These are phyloP conservation scores for Mycena chlorophos DNA, from an alignment of 768 basidiomycete species.

Conservation along the genomic window DNA sequence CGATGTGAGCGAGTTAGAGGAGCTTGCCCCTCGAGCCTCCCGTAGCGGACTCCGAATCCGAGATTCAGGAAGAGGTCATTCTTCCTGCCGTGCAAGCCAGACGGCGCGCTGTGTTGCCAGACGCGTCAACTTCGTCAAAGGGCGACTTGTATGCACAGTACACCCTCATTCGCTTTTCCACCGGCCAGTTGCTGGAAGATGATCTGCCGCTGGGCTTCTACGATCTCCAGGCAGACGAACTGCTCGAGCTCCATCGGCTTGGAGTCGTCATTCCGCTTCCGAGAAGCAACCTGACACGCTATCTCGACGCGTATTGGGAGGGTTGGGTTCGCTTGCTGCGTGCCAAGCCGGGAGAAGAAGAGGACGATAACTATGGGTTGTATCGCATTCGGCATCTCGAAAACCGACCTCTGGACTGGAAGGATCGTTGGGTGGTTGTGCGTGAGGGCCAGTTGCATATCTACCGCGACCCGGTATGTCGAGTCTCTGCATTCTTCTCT, in stretches of 20 bases:
- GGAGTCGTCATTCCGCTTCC: slow-evolving; percentile 45
- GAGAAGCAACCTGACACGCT: slow-evolving; percentile 33
- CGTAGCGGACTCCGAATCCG: slow-evolving; percentile 5
- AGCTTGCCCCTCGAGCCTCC: not conserved
- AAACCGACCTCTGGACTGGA: slow-evolving; percentile 28
- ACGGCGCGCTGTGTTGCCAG: slow-evolving; percentile 9
- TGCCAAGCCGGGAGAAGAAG: slow-evolving; percentile 36
- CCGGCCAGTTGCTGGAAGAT: slow-evolving; percentile 71
- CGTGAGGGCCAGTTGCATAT: slow-evolving; percentile 17
- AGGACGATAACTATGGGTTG: slow-evolving; percentile 17
- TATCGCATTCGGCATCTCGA: slow-evolving; percentile 31
- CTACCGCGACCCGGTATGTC: slow-evolving; percentile 15
- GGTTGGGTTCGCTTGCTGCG: slow-evolving; percentile 54
- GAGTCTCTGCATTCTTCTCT: not conserved
- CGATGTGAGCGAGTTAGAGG: slow-evolving; percentile 10
- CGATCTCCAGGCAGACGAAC: slow-evolving; percentile 57
- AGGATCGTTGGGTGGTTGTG: slow-evolving; percentile 23
- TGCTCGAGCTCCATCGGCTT: slow-evolving; percentile 65
- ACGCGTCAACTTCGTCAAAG: slow-evolving; percentile 2
- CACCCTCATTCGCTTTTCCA: slow-evolving; percentile 63
- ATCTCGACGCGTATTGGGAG: slow-evolving; percentile 61
- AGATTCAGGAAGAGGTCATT: not conserved
- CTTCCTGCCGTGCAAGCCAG: not conserved
- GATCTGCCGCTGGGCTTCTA: slow-evolving; percentile 60
- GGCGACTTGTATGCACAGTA: slow-evolving; percentile 34